Conservation (phyloP, 2,329 filamentous ascomycete species). For the Beauveria pseudobassiana region DNA sequence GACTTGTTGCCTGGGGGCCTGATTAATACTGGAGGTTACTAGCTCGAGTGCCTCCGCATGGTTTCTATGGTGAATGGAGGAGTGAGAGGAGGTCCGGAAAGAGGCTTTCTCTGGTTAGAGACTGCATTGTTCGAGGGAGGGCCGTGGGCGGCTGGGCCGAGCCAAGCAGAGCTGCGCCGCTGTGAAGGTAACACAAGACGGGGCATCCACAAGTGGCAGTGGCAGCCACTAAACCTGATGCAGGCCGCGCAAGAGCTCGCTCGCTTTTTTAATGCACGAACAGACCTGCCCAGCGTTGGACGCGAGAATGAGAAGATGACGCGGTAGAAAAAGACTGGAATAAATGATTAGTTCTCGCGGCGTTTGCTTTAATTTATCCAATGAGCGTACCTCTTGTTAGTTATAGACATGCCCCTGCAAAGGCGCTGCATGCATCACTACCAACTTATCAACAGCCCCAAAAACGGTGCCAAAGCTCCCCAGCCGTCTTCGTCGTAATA, state of each 20-base stretch:
- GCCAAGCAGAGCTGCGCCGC: neutral
- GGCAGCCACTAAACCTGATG: slow-evolving; percentile 2
- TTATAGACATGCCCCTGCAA: neutral
- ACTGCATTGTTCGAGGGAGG: neutral
- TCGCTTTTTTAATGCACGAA: neutral
- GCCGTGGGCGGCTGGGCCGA: neutral
- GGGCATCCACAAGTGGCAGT: neutral
- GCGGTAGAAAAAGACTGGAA: neutral
- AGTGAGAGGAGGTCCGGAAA: neutral
- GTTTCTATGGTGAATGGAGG: no score
- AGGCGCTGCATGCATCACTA: neutral
- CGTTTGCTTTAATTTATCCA: neutral
- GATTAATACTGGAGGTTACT: no score
- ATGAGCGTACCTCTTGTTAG: no score
- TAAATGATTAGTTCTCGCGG: neutral
- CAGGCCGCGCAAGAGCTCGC: neutral
- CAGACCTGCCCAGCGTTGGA: neutral
- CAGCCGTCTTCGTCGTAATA: neutral
- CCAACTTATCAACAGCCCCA: neutral
- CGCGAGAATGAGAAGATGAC: neutral
- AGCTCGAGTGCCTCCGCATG: no score
- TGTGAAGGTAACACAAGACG: neutral
- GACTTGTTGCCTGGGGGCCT: no score
- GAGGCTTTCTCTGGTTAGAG: no score
- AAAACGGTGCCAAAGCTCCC: neutral